Conservation (phyloP, 2,329 filamentous ascomycete genomes). For the Cordyceps cicadae region DNA sequence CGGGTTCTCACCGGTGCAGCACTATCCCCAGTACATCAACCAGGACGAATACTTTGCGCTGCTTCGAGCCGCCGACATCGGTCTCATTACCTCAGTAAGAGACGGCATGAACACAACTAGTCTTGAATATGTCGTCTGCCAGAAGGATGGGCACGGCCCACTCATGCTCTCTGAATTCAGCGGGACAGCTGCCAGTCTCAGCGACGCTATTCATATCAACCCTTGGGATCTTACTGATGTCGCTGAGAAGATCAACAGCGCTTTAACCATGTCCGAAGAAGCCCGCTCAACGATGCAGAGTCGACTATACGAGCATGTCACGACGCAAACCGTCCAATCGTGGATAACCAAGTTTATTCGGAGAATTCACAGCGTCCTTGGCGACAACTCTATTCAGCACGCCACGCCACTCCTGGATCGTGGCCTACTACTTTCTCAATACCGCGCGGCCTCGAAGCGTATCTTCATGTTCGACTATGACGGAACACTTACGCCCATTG, state of each 20-base stretch:
- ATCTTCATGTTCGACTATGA: constrained; percentile 99
- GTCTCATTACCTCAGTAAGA: constrained; percentile 87
- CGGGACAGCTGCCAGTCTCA: constrained; percentile 78
- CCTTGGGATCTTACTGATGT: constrained; percentile 87
- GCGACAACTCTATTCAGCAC: constrained; percentile 64
- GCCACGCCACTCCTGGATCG: constrained; percentile 78
- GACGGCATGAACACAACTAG: constrained; percentile 98
- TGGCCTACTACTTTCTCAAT: constrained; percentile 61
- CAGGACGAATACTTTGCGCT: constrained; percentile 91
- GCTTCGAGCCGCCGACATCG: constrained; percentile 82
- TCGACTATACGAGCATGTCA: constrained; percentile 74
- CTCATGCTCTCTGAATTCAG: constrained; percentile 95
- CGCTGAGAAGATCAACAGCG: constrained; percentile 72
- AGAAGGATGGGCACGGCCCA: constrained; percentile 77
- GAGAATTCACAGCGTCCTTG: constrained; percentile 71
- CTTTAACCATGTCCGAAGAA: constrained; percentile 64
- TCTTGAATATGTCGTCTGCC: constrained; percentile 87
- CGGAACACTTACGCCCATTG: constrained; percentile 90
- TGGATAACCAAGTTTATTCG: constrained; percentile 79
- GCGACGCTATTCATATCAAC: constrained; percentile 89
- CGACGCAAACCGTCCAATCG: constrained; percentile 72
- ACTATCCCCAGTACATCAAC: constrained; percentile 87
- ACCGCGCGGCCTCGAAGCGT: constrained; percentile 65
- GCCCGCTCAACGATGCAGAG: constrained; percentile 61
- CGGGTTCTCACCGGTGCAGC: constrained; percentile 82